These are phyloP conservation scores for Tolypocladium tropicale DNA, from an alignment of 2,329 filamentous ascomycete genomes.

Conservation along the genomic window DNA sequence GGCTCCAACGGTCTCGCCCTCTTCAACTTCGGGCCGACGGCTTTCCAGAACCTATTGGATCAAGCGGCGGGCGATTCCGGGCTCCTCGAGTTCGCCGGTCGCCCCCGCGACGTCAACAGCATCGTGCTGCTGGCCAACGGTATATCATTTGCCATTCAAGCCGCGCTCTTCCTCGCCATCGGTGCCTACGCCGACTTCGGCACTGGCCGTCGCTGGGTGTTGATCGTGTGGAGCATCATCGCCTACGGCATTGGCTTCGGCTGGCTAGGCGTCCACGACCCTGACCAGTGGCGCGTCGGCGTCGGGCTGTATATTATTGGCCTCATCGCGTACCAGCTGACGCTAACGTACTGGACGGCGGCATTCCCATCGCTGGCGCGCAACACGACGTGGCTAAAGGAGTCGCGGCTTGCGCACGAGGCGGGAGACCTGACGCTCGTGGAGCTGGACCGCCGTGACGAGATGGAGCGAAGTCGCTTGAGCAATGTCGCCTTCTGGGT, in stretches of 20 bases:
- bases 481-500: constrained; percentile 55
- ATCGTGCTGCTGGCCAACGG: constrained; percentile 58
- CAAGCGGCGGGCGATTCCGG: constrained; percentile 41
- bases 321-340: constrained; percentile 56
- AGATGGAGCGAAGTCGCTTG: constrained; percentile 52
- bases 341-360: constrained; percentile 59
- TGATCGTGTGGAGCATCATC: constrained; percentile 49
- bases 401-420: constrained; percentile 19
- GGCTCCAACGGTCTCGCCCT: constrained; percentile 53
- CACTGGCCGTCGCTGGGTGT: constrained; percentile 50
- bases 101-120: constrained; percentile 48
- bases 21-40: constrained; percentile 56
- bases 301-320: constrained; percentile 57
- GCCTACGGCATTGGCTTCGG: constrained; percentile 56
- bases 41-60: constrained; percentile 53
- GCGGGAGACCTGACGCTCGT: constrained; percentile 40
- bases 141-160: constrained; percentile 57
- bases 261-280: constrained; percentile 54
- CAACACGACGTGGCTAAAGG: constrained; percentile 22
- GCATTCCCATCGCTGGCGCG: constrained; percentile 34
- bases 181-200: constrained; percentile 54
- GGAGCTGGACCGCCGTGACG: constrained; percentile 51
- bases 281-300: constrained; percentile 48
- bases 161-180: constrained; percentile 42
- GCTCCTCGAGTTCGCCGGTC: constrained; percentile 44